Conservation (phyloP, 345 rosid genomes). For the Melaleuca alternifolia region DNA sequence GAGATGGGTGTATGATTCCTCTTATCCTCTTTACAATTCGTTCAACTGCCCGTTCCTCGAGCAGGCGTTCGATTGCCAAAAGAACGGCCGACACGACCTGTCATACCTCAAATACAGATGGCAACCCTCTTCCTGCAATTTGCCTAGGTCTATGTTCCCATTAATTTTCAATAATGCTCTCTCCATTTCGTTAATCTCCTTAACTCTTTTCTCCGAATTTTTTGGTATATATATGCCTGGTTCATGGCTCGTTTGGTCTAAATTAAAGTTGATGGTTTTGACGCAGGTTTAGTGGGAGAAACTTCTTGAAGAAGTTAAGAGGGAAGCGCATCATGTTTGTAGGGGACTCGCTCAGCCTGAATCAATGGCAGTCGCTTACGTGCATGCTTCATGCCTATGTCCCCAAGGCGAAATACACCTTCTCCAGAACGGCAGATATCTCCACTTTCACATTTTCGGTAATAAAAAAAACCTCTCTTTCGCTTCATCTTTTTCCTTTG, state of each 20-base stretch:
- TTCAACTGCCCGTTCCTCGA: conserved; percentile 38
- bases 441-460: conserved; percentile 54
- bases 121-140: conserved; percentile 42
- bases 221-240: neutral
- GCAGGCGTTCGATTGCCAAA: conserved; percentile 41
- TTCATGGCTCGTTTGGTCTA: neutral
- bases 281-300: conserved; percentile 46
- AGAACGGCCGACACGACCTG: conserved; percentile 45
- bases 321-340: conserved; percentile 73
- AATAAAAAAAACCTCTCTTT: neutral
- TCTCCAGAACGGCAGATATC: conserved; percentile 28
- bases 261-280: neutral
- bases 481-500: neutral
- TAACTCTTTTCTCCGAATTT: neutral
- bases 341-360: conserved; percentile 76
- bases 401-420: conserved; percentile 19
- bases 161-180: neutral
- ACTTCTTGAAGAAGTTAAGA: conserved; percentile 26
- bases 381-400: conserved; percentile 64
- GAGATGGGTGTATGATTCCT: conserved; percentile 48
- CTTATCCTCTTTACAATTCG: conserved; percentile 42
- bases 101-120: conserved; percentile 54
- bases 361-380: conserved; percentile 87
- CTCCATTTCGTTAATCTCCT: neutral
- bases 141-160: conserved; percentile 30